Evolutionary conservation across 768 basidiomycete genomes (phyloP), one percentile per base, ranked within the genome.

Genomic region (Megacollybia marginata): DNA sequence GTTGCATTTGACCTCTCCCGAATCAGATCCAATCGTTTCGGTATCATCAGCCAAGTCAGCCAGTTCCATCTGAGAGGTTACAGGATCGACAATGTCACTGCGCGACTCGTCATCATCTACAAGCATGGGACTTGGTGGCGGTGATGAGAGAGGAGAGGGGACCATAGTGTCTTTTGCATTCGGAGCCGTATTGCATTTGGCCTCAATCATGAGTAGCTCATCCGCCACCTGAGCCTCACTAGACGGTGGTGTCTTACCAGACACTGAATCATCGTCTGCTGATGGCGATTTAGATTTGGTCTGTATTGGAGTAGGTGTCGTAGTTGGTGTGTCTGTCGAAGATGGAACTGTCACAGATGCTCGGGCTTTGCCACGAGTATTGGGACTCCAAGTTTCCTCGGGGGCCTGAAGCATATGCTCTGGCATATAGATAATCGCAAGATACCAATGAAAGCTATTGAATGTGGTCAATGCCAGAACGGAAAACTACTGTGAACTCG

Each of bases 371-470:
- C 40, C 42, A 12, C 58, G 55, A 10, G 58, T 54, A 9, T 57
- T 47, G 11, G 52, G 49, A 31, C 50, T 44, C 12, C 50, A 50
- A 18, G 31, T 47, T 46, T 62, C 60, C 35, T 58, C 57, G 9
- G 66, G 67, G 28, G 74, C 70, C n/a, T 74, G 69, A 11, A 82
- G 71, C 33, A 75, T 64, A 53, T 61, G 87, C 48, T 79, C 81
- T 1, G 96, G 95, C 52, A 86, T 82, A 63, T 82, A 86, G 55
- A 99, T 95, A 53, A 98, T 82, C 13, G 91, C 94, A 36, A 98
- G 79, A 65, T 96, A 98, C 96, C 96, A 98, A 67, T 99, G 96
- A 42, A 91, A 66, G 57, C 95, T 98, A 55, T 16, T 43, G n/a
- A 38, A 16, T n/a, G 19, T 31, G n/a, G 19, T 31, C 23, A 19